A percentile compares a stretch with the other conserved stretches of the same genome.
Evolutionary conservation across 2,329 filamentous ascomycete genomes (phyloP).

Genomic region (Colletotrichum cordylinicola): DNA sequence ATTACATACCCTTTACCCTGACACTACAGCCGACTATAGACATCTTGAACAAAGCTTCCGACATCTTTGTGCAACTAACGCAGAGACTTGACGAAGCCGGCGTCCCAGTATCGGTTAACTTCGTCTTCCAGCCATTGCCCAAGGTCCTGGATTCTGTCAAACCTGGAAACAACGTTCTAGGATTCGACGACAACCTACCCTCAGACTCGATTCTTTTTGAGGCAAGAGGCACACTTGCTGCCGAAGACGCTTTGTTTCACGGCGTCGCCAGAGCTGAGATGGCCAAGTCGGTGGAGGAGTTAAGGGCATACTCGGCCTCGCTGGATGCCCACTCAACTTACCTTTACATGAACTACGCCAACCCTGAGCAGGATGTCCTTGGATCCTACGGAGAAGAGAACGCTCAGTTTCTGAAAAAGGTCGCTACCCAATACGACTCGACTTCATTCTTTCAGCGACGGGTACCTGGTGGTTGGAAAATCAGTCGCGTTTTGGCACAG

Average conservation of each 20-base stretch:
- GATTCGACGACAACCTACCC: background rate
- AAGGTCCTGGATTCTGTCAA: conserved; percentile 16
- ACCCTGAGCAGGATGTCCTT: conserved; percentile 2
- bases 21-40: background rate
- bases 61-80: background rate
- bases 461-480: conserved; percentile 1
- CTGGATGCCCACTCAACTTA: conserved; percentile 5
- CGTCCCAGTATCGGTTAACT: conserved; percentile 13
- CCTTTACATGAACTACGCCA: conserved; percentile 11
- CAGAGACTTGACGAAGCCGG: background rate
- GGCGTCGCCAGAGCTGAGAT: background rate
- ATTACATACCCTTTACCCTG: conserved; percentile 2
- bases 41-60: background rate
- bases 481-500: background rate
- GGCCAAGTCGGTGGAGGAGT: background rate
- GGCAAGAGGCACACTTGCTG: background rate
- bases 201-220: background rate
- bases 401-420: background rate
- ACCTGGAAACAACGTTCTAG: background rate
- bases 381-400: conserved; percentile 1
- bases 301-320: background rate
- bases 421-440: conserved; percentile 12
- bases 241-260: background rate
- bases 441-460: conserved; percentile 30
- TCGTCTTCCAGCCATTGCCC: conserved; percentile 13